Conservation (phyloP, 2,329 filamentous ascomycete genomes). For the Bipolaris bicolor region DNA sequence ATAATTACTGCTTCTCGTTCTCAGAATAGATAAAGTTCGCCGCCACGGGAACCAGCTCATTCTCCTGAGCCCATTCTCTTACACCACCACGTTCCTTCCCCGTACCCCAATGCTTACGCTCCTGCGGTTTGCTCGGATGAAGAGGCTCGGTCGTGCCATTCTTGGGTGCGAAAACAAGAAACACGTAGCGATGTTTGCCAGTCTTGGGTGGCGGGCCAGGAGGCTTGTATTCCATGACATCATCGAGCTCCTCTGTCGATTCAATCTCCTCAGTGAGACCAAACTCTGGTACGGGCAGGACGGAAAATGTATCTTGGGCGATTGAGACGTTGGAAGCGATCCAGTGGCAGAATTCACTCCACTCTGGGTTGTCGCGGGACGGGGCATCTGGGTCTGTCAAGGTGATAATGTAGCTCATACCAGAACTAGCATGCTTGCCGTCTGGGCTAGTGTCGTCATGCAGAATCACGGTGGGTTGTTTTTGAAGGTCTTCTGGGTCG, state of each 20-base stretch:
- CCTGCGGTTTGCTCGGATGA: conserved; percentile 54
- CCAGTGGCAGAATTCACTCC: conserved; percentile 66
- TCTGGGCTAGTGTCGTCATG: conserved; percentile 39
- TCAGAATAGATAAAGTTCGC: conserved; percentile 56
- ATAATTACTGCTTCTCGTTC: conserved; percentile 56
- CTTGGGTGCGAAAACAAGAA: conserved; percentile 56
- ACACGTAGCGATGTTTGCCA: conserved; percentile 64
- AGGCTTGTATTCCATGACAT: conserved; percentile 59
- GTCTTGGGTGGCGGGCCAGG: conserved; percentile 63
- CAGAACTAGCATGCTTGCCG: conserved; percentile 20
- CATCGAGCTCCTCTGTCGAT: conserved; percentile 31
- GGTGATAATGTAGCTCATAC: conserved; percentile 55
- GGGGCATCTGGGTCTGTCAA: conserved; percentile 67
- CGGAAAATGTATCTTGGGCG: conserved; percentile 26
- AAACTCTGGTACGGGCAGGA: conserved; percentile 36
- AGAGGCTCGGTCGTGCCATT: conserved; percentile 53
- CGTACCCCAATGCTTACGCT: conserved; percentile 63
- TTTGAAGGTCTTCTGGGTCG: conserved; percentile 51
- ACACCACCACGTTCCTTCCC: conserved; percentile 57
- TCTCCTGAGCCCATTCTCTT: conserved; percentile 57
- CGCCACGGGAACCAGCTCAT: conserved; percentile 56
- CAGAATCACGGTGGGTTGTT: conserved; percentile 51
- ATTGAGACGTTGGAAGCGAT: conserved; percentile 50
- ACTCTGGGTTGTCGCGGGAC: conserved; percentile 59
- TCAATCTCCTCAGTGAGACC: conserved; percentile 11